Evolutionary conservation across 1,284 basidiomycete species (phyloP).

Genomic region (Austropuccinia psidii): DNA sequence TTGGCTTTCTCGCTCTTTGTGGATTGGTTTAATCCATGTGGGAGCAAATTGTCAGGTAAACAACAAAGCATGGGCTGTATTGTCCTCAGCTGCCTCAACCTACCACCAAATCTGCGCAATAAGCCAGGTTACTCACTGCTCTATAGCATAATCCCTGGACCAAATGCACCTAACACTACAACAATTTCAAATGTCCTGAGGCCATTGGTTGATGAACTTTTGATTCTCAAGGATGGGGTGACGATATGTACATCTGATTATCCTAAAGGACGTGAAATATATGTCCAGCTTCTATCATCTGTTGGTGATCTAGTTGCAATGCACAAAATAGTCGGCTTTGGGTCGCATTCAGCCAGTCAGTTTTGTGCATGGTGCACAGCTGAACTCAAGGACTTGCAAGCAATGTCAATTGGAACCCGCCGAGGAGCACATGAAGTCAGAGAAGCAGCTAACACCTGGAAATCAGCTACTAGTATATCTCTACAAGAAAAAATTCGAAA

Average conservation of each 20-base stretch:
- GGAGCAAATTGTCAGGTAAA: constrained; percentile 12
- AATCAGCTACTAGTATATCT: too few relatives aligned
- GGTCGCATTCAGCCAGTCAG: not conserved
- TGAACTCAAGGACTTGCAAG: too few relatives aligned
- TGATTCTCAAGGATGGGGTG: not conserved
- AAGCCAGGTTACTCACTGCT: not conserved
- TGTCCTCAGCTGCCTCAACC: constrained; percentile 10
- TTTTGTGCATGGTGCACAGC: constrained; percentile 18
- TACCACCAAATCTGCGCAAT: not conserved
- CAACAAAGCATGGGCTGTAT: not conserved
- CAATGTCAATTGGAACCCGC: too few relatives aligned
- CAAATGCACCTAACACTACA: not conserved
- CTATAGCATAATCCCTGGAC: not conserved
- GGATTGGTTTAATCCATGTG: constrained; percentile 27
- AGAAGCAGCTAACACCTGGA: too few relatives aligned
- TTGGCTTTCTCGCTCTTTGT: constrained; percentile 8
- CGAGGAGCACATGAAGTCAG: too few relatives aligned
- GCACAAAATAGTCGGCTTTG: constrained; percentile 7
- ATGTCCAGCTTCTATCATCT: not conserved
- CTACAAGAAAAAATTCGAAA: not conserved
- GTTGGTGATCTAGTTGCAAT: constrained; percentile 9
- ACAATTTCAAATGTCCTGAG: not conserved
- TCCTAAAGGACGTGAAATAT: not conserved
- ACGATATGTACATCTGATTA: not conserved
- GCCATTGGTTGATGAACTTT: not conserved